A percentile compares a stretch with the other conserved stretches of the same genome.
phyloP scores from a whole-genome alignment of 192 early-diverging fungal genomes.

The Chytriomyces confervae region DNA sequence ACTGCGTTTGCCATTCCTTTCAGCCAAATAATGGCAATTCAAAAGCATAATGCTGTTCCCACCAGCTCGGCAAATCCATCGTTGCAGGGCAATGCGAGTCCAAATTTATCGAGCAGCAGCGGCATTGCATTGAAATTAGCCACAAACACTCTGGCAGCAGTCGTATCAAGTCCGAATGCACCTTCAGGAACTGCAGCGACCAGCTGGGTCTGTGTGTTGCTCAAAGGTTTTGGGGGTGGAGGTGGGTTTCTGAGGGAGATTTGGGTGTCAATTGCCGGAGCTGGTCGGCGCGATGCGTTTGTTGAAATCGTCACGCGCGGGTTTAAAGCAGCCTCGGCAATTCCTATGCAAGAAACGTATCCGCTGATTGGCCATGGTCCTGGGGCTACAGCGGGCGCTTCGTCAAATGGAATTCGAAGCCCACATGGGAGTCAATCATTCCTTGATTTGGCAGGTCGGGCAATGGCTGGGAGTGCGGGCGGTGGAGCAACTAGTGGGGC shows the following conservation, averaged over 20 bases:
- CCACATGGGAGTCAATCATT: background rate
- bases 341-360: background rate
- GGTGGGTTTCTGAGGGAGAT: conserved; percentile 4
- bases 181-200: background rate
- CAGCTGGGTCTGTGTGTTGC: conserved; percentile 23
- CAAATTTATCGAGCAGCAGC: background rate
- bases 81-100: background rate
- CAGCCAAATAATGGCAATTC: conserved; percentile 36
- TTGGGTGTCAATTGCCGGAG: conserved; percentile 19
- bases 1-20: conserved; percentile 53
- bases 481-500: background rate
- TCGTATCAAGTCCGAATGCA: background rate
- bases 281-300: conserved; percentile 20
- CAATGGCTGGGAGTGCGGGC: conserved; percentile 17
- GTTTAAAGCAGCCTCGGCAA: background rate
- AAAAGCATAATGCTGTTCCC: conserved; percentile 17
- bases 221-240: conserved; percentile 12
- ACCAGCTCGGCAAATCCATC: background rate
- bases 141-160: background rate
- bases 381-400: background rate
- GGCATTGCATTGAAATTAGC: background rate
- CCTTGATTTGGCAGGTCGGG: conserved; percentile 16
- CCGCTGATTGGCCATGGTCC: background rate
- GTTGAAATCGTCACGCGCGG: conserved; percentile 15
- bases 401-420: background rate